These are phyloP conservation scores for Metschnikowia colocasiae DNA, from an alignment of 805 yeast genomes.

Conservation along the genomic window DNA sequence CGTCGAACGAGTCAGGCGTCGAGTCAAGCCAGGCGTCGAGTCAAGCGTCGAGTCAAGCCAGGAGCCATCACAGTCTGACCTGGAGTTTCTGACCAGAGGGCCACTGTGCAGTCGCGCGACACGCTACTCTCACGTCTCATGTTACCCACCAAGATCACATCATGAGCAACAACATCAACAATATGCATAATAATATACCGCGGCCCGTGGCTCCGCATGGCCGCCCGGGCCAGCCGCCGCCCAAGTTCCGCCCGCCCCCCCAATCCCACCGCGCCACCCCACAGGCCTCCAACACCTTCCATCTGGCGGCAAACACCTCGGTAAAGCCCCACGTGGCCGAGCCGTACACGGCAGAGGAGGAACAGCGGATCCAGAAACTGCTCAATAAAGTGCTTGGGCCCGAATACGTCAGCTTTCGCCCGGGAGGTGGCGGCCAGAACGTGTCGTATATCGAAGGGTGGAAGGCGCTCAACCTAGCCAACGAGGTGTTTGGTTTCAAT, in stretches of 20 bases:
- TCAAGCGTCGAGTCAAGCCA: too few species aligned
- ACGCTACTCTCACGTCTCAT: not conserved
- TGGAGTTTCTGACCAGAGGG: too few species aligned
- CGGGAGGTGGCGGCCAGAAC: slow-evolving; percentile 68
- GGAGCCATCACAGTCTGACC: too few species aligned
- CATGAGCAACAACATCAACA: not conserved
- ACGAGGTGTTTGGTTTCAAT: slow-evolving; percentile 76
- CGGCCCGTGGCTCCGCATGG: not conserved
- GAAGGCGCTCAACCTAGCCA: slow-evolving; percentile 76
- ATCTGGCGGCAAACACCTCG: not conserved
- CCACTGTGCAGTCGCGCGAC: not conserved
- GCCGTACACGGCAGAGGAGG: slow-evolving; percentile 32
- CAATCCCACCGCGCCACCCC: not conserved
- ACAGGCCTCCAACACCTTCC: not conserved
- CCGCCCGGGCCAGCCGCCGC: not conserved
- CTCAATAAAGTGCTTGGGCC: slow-evolving; percentile 57
- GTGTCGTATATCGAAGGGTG: slow-evolving; percentile 81
- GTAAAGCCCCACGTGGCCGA: slow-evolving; percentile 14
- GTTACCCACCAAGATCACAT: not conserved
- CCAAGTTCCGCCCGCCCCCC: not conserved
- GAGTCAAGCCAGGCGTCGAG: too few species aligned
- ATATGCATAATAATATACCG: not conserved
- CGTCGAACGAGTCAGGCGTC: too few species aligned
- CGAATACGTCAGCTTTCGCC: slow-evolving; percentile 69
- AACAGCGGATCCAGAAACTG: slow-evolving; percentile 30